phyloP scores from a whole-genome alignment of 2,329 filamentous ascomycete species.

The Pyrenochaeta sp. region DNA sequence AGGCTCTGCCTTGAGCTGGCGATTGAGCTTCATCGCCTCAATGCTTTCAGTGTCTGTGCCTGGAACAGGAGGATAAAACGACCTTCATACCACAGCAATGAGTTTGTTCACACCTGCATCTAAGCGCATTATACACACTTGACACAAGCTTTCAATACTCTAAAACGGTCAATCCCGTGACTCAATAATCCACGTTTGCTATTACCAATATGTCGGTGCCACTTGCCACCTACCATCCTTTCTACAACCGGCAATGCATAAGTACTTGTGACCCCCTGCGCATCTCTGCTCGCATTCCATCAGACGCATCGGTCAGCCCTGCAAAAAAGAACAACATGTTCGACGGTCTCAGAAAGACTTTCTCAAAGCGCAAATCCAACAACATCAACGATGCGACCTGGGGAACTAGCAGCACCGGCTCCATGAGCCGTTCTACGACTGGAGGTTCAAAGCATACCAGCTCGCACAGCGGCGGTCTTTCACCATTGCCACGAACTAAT shows the following conservation, averaged over 20 bases:
- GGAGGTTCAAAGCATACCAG: conserved; percentile 12
- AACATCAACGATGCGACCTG: conserved; percentile 9
- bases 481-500: conserved; percentile 21
- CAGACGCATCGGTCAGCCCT: conserved; percentile 5
- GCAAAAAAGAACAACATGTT: conserved; percentile 18
- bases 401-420: conserved; percentile 6
- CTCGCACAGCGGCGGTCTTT: conserved; percentile 22
- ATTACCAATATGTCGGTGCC: conserved; percentile 19
- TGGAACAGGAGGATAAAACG: conserved; percentile 3
- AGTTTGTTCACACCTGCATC: not conserved
- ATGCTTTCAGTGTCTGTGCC: too few relatives aligned
- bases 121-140: not conserved
- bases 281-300: conserved; percentile 4
- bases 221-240: conserved; percentile 11
- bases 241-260: conserved; percentile 4
- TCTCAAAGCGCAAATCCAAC: conserved; percentile 20
- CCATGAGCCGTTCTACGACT: conserved; percentile 3
- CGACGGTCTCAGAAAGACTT: conserved; percentile 20
- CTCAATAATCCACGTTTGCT: conserved; percentile 2
- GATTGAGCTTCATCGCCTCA: not conserved
- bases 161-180: conserved; percentile 7
- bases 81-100: not conserved
- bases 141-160: conserved; percentile 5
- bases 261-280: conserved; percentile 4
- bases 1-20: too few relatives aligned